Percentiles rank a stretch among this genome's conserved stretches.
Conservation (phyloP, 2,329 filamentous ascomycete species). For the Stylonectria norvegica region DNA sequence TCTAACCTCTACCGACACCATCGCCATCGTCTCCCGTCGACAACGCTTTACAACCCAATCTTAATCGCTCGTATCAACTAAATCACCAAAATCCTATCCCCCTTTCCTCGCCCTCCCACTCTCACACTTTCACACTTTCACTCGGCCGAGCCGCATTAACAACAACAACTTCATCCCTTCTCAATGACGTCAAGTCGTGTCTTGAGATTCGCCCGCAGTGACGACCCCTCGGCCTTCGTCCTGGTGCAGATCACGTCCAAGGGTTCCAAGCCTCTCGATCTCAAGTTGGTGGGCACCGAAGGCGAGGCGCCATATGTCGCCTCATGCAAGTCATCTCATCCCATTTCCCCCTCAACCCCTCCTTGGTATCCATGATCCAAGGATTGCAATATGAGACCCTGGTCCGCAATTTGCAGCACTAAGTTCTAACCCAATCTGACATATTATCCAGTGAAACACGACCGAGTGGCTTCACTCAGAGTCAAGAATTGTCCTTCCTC, state of each 20-base stretch:
- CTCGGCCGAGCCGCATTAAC: constrained; percentile 4
- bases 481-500: constrained; percentile 52
- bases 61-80: constrained; percentile 10
- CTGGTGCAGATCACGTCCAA: constrained; percentile 57
- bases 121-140: constrained; percentile 1
- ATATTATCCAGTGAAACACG: constrained; percentile 51
- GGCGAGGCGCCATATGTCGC: constrained; percentile 57
- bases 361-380: constrained; percentile 5
- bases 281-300: constrained; percentile 67
- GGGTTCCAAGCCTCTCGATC: constrained; percentile 54
- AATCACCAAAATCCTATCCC: constrained; percentile 6
- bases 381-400: constrained; percentile 15
- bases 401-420: constrained; percentile 18
- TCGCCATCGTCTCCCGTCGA: constrained; percentile 14
- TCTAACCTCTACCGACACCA: constrained; percentile 7
- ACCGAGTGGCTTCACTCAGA: constrained; percentile 50
- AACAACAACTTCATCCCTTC: constrained; percentile 11
- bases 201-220: constrained; percentile 57
- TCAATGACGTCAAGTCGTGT: constrained; percentile 36
- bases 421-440: constrained; percentile 21
- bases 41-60: constrained; percentile 13
- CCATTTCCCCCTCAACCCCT: no score
- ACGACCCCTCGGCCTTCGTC: constrained; percentile 51
- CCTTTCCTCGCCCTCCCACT: not conserved
- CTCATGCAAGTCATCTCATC: constrained; percentile 48